These are phyloP conservation scores for Rhizopus stolonifer DNA, from an alignment of 371 early-diverging fungal species.

Conservation along the genomic window DNA sequence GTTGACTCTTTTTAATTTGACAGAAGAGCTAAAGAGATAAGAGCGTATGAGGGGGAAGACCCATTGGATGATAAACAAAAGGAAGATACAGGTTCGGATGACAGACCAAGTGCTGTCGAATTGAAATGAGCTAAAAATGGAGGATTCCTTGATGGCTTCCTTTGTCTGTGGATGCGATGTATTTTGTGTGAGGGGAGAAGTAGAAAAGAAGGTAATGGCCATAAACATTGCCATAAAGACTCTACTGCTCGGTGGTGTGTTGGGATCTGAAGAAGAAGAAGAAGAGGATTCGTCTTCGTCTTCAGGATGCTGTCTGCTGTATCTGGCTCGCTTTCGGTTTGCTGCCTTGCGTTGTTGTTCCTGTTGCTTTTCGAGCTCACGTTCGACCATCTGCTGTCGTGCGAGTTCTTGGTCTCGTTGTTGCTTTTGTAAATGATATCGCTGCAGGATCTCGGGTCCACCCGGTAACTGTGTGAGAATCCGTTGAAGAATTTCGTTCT, in stretches of 20 bases:
- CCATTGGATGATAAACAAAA: conserved; percentile 31
- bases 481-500: conserved; percentile 51
- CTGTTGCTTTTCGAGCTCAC: conserved; percentile 30
- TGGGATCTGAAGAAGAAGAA: conserved; percentile 28
- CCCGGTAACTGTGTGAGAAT: conserved; percentile 58
- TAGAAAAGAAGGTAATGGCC: conserved; percentile 44
- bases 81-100: conserved; percentile 30
- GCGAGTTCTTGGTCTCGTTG: conserved; percentile 37
- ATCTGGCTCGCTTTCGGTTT: conserved; percentile 24
- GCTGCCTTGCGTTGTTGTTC: conserved; percentile 31
- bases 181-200: conserved; percentile 43
- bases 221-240: conserved; percentile 50
- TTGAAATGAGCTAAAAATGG: conserved; percentile 14
- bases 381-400: conserved; percentile 28
- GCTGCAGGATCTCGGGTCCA: conserved; percentile 45
- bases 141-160: background rate
- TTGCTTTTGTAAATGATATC: conserved; percentile 35
- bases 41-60: conserved; percentile 30
- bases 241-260: conserved; percentile 35
- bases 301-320: background rate
- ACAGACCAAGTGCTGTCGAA: conserved; percentile 30
- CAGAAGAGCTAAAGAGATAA: conserved; percentile 16
- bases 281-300: conserved; percentile 34
- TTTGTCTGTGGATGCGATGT: conserved; percentile 34
- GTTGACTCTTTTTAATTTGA: conserved; percentile 33